Evolutionary conservation across 2,329 filamentous ascomycete species (phyloP).

Genomic region (Coniella vitis): DNA sequence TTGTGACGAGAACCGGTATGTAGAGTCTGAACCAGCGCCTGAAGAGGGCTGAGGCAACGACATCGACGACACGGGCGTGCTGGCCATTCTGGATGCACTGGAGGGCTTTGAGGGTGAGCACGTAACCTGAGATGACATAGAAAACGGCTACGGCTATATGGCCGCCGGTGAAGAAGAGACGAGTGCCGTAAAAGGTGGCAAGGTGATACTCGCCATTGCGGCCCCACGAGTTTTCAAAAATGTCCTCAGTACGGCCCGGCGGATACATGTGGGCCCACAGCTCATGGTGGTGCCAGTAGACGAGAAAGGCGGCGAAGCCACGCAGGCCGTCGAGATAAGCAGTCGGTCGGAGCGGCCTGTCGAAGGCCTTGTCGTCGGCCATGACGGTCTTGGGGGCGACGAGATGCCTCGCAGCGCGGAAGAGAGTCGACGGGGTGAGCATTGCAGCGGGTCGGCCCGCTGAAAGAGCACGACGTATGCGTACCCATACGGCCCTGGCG

Average conservation of each 20-base stretch:
- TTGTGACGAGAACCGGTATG: conserved; percentile 4
- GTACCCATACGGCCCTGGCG: background rate
- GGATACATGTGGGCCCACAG: conserved; percentile 3
- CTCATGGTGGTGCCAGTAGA: conserved; percentile 6
- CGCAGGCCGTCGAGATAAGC: conserved; percentile 8
- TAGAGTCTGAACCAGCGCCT: conserved; percentile 6
- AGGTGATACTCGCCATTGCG: background rate
- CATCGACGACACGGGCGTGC: background rate
- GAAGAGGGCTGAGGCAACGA: conserved; percentile 6
- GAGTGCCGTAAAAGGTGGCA: conserved; percentile 2
- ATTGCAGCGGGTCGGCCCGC: conserved; percentile 5
- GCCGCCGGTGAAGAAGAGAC: conserved; percentile 8
- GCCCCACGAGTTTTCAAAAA: conserved; percentile 6
- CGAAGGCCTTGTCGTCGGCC: conserved; percentile 2
- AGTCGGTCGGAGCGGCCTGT: conserved; percentile 4
- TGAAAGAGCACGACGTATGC: background rate
- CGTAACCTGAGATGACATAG: conserved; percentile 10
- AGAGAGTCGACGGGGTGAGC: background rate
- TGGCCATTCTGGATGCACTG: background rate
- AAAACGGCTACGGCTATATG: conserved; percentile 8
- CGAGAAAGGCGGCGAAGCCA: conserved; percentile 7
- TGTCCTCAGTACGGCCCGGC: background rate
- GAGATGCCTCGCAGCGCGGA: background rate
- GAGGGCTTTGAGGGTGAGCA: conserved; percentile 5
- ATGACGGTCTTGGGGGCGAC: conserved; percentile 6